These are phyloP conservation scores for Phyllosticta citrichinensis DNA, from an alignment of 2,329 filamentous ascomycete genomes.

Conservation along the genomic window DNA sequence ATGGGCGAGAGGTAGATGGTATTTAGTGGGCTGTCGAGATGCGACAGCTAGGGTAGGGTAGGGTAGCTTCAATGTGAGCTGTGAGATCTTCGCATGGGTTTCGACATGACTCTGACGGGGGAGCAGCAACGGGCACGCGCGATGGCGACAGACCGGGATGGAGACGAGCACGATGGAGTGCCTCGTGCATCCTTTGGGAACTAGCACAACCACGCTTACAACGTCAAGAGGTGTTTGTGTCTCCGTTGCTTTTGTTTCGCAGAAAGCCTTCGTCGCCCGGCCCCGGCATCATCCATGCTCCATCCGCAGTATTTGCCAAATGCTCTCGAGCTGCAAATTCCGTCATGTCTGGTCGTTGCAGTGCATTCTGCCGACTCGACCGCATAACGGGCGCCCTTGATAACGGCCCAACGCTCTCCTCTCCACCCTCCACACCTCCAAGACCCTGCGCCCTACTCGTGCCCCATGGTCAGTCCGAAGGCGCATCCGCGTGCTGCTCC, in stretches of 20 bases:
- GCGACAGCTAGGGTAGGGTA: neutral
- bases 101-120: neutral
- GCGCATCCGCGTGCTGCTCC: neutral
- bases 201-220: neutral
- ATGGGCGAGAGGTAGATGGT: neutral
- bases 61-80: neutral
- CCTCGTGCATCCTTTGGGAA: neutral
- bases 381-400: neutral
- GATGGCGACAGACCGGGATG: neutral
- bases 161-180: neutral
- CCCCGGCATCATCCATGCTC: neutral
- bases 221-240: neutral
- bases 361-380: too few species aligned
- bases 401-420: neutral
- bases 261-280: neutral
- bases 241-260: neutral
- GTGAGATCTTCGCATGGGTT: constrained; percentile 5
- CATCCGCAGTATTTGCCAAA: neutral
- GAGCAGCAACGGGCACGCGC: constrained; percentile 3
- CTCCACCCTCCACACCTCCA: neutral
- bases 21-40: neutral
- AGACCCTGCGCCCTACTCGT: neutral
- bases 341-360: neutral
- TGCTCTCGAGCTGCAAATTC: neutral
- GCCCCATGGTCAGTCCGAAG: constrained; percentile 2